Evolutionary conservation across 2,329 filamentous ascomycete species (phyloP).

Genomic region (Diaporthe sp.): DNA sequence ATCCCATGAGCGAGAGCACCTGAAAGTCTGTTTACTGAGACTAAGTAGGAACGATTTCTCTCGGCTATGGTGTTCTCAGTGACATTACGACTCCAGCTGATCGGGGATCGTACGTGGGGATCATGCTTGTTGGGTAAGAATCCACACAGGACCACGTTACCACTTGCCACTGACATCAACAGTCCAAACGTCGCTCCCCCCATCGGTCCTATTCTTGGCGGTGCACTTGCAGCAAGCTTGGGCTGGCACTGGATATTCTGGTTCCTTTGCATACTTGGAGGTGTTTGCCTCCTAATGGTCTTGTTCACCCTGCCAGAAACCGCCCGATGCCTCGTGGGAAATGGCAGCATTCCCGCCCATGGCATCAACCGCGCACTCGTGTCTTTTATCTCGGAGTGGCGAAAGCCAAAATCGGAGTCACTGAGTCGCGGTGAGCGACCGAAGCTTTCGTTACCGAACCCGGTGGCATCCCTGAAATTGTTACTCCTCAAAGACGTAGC

Average conservation of each 20-base stretch:
- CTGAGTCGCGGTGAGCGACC: not conserved
- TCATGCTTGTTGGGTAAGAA: conserved; percentile 48
- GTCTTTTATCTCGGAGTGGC: conserved; percentile 1
- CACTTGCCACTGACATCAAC: not conserved
- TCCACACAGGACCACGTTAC: too few relatives aligned
- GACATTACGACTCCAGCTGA: conserved; percentile 65
- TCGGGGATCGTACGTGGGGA: conserved; percentile 64
- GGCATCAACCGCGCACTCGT: conserved; percentile 2
- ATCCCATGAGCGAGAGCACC: too few relatives aligned
- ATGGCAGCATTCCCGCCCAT: not conserved
- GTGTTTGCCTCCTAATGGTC: conserved; percentile 52
- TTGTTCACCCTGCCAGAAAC: conserved; percentile 56
- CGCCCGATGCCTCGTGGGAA: not conserved
- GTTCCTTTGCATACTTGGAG: conserved; percentile 58
- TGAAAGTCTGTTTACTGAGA: not conserved
- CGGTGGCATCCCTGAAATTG: conserved; percentile 35
- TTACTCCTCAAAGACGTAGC: conserved; percentile 26
- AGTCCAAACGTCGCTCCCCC: conserved; percentile 52
- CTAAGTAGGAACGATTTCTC: not conserved
- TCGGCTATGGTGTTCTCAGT: conserved; percentile 61
- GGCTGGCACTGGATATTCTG: conserved; percentile 64
- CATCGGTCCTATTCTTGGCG: conserved; percentile 61
- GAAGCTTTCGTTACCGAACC: conserved; percentile 17
- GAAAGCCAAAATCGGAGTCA: not conserved
- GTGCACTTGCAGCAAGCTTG: conserved; percentile 58